Evolutionary conservation across 495 filamentous ascomycete species (phyloP), one percentile per base, ranked within the genome.

Genomic region (Daldinia vernicosa): DNA sequence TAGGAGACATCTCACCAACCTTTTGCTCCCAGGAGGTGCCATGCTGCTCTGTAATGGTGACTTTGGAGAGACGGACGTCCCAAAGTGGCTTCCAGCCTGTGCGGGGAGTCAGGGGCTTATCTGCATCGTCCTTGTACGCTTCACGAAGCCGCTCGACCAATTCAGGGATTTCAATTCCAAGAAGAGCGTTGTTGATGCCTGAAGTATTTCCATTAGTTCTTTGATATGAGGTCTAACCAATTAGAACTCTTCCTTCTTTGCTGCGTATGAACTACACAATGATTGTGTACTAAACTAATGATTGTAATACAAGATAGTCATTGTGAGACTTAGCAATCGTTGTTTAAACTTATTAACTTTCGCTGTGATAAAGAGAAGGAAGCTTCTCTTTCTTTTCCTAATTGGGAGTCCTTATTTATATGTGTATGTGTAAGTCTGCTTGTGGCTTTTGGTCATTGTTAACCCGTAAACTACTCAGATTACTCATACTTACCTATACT

Each of bases 11-110:
- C 82, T 95, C 92, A 7, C 92, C 92, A 2, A 97, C 93, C 80
- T 90, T 90, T 74, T 93, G 85, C 47, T 82, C 89, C 95, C 94
- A 98, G 60, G 76, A 83, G 26, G 51, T 32, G 3, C 92, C 92
- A 28, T 76, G 77, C 30, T 78, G 63, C 80, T 97, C 93, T 55
- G 84, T 85, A 1, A 98, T 83, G 1, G 78, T 82, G 4, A 98
- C 89, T 60, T 80, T 86, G 70, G 89, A 92, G 51, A 88, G 82
- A 54, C 86, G 77, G 2, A 98, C 91, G 79, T 98, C 92, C 95
- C 95, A 98, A 35, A 84, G 84, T 40, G 97, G 81, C 39, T 80
- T 93, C 95, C 95, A 99, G 47, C 94, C 95, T 0, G 95, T 97
- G 15, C 94, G 85, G 32, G 92, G 85, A 8, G 95, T 97, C 37